phyloP scores from a whole-genome alignment of 768 basidiomycete species.

The Termitomyces sp. region DNA sequence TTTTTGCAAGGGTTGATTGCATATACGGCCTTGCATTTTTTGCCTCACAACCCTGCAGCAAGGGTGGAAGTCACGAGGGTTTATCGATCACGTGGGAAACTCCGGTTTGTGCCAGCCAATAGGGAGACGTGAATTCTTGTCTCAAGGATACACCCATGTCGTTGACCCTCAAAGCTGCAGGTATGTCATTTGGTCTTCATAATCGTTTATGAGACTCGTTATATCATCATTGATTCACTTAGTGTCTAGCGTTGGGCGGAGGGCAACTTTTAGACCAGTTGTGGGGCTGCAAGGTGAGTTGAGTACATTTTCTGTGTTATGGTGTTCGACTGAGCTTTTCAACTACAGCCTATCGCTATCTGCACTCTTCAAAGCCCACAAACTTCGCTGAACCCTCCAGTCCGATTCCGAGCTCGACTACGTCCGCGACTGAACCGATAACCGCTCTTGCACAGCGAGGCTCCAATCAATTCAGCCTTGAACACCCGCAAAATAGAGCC shows the following conservation, averaged over 20 bases:
- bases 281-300: slow-evolving; percentile 37
- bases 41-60: not conserved
- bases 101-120: slow-evolving; percentile 24
- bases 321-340: slow-evolving; percentile 14
- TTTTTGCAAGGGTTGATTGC: not conserved
- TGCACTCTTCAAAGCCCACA: slow-evolving; percentile 49
- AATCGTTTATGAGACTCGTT: not conserved
- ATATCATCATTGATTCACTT: not conserved
- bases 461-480: slow-evolving; percentile 81
- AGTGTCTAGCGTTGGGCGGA: slow-evolving; percentile 37
- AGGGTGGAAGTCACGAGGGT: not conserved
- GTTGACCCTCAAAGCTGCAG: slow-evolving; percentile 34
- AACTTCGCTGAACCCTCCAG: slow-evolving; percentile 33
- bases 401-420: slow-evolving; percentile 32
- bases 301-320: not conserved
- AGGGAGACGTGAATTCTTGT: slow-evolving; percentile 16
- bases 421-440: slow-evolving; percentile 49
- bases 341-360: slow-evolving; percentile 41
- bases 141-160: slow-evolving; percentile 36
- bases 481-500: slow-evolving; percentile 86
- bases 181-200: slow-evolving; percentile 19
- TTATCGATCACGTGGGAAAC: slow-evolving; percentile 8
- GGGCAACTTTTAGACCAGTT: slow-evolving; percentile 40
- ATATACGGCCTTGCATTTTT: not conserved
- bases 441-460: slow-evolving; percentile 72